A percentile compares a stretch with the other conserved stretches of the same genome.
phyloP scores from a whole-genome alignment of 306 rosid genomes.

The Quercus agrifolia region DNA sequence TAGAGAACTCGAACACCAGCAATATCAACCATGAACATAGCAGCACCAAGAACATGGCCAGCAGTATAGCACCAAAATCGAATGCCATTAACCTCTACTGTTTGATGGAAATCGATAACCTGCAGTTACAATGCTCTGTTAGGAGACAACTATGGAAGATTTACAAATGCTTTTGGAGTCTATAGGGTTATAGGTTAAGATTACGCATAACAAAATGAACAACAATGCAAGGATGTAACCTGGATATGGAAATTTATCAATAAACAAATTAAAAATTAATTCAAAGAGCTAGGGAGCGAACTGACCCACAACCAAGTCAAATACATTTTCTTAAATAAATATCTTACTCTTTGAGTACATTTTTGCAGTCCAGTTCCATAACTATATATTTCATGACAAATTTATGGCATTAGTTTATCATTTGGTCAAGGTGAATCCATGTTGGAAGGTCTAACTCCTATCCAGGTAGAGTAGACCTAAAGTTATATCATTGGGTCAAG shows the following conservation, averaged over 20 bases:
- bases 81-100: conserved; percentile 84
- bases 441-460: too few species aligned
- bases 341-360: neutral
- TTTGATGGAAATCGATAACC: conserved; percentile 98
- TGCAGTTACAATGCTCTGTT: conserved; percentile 30
- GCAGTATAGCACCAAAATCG: conserved; percentile 99
- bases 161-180: neutral
- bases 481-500: neutral
- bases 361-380: neutral
- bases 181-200: neutral
- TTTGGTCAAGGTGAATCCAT: too few species aligned
- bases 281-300: neutral
- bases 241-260: neutral
- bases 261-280: neutral
- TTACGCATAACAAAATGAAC: neutral
- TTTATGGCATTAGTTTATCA: neutral
- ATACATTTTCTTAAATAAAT: neutral
- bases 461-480: too few species aligned
- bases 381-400: neutral
- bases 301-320: neutral
- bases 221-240: neutral
- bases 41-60: conserved; percentile 99
- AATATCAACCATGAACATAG: conserved; percentile 98
- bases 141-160: conserved; percentile 7
- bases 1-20: conserved; percentile 90